phyloP scores from a whole-genome alignment of 1,284 basidiomycete species.

The Trametes polyzona region DNA sequence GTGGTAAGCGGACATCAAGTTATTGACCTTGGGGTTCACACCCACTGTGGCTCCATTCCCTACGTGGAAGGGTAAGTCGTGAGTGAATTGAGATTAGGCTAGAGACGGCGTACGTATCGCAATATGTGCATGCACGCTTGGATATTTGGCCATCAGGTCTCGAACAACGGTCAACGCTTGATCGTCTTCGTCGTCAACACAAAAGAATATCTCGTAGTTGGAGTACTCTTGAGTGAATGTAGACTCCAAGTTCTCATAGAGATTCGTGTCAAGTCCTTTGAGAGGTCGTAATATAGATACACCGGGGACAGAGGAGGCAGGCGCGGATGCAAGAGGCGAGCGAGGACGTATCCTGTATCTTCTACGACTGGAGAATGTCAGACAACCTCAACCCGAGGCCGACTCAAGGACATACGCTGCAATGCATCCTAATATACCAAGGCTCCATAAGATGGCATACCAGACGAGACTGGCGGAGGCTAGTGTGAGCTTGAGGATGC shows the following conservation, averaged over 20 bases:
- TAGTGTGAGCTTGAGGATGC: constrained; percentile 30
- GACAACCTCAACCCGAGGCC: background rate
- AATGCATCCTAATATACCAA: constrained; percentile 78
- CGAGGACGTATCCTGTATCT: constrained; percentile 71
- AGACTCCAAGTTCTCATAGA: constrained; percentile 92
- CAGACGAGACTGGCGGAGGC: constrained; percentile 63
- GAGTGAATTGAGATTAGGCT: background rate
- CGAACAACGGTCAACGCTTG: constrained; percentile 81
- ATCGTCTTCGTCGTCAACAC: constrained; percentile 81
- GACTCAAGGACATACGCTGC: constrained; percentile 66
- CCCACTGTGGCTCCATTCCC: constrained; percentile 75
- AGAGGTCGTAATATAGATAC: constrained; percentile 92
- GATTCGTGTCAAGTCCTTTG: constrained; percentile 90
- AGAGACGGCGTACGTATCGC: constrained; percentile 66
- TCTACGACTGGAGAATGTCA: constrained; percentile 54
- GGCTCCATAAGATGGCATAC: constrained; percentile 74
- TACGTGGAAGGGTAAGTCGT: too few species aligned
- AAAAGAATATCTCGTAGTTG: constrained; percentile 87
- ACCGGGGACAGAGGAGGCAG: constrained; percentile 67
- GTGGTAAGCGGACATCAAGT: constrained; percentile 85
- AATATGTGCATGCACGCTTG: constrained; percentile 69
- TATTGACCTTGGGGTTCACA: constrained; percentile 98
- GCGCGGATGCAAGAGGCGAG: constrained; percentile 62
- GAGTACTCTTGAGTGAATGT: constrained; percentile 89
- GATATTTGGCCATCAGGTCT: constrained; percentile 78